These are phyloP conservation scores for Hirsutella rhossiliensis DNA, from an alignment of 2,329 filamentous ascomycete species.

Conservation along the genomic window DNA sequence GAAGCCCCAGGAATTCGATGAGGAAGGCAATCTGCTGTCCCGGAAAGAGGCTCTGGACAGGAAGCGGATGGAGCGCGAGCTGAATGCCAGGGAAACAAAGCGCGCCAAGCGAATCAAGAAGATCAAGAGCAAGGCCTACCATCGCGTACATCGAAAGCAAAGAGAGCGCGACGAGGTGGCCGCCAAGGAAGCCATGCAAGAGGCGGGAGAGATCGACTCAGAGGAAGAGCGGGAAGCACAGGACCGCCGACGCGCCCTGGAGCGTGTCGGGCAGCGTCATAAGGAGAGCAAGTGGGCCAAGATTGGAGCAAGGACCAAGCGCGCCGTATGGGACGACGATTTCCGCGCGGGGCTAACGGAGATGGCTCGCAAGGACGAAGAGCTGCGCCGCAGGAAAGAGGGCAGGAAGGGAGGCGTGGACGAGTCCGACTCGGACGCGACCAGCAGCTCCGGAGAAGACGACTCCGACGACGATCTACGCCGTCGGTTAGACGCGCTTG, in stretches of 20 bases:
- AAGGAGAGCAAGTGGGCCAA: conserved; percentile 90
- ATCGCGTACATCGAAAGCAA: conserved; percentile 79
- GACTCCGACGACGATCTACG: conserved; percentile 39
- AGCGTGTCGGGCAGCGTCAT: conserved; percentile 76
- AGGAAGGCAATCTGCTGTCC: conserved; percentile 60
- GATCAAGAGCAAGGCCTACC: conserved; percentile 96
- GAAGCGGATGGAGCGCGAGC: conserved; percentile 67
- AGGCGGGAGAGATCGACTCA: conserved; percentile 49
- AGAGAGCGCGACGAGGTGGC: conserved; percentile 41
- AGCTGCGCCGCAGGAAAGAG: conserved; percentile 67
- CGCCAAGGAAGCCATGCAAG: conserved; percentile 37
- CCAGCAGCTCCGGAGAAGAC: conserved; percentile 45
- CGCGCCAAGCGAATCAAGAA: conserved; percentile 91
- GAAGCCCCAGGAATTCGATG: conserved; percentile 51
- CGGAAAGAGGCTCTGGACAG: conserved; percentile 60
- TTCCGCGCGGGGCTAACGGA: conserved; percentile 67
- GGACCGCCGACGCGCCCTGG: conserved; percentile 68
- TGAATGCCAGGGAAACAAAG: conserved; percentile 79
- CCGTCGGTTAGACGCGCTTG: conserved; percentile 31
- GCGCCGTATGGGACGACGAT: conserved; percentile 80
- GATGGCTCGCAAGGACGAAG: conserved; percentile 72
- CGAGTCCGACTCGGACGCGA: conserved; percentile 40
- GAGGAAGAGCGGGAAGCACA: conserved; percentile 51
- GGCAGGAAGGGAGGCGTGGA: conserved; percentile 43
- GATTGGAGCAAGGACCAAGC: conserved; percentile 63